Conservation (phyloP, 1,284 basidiomycete species). For the Cryptococcus hybrid region DNA sequence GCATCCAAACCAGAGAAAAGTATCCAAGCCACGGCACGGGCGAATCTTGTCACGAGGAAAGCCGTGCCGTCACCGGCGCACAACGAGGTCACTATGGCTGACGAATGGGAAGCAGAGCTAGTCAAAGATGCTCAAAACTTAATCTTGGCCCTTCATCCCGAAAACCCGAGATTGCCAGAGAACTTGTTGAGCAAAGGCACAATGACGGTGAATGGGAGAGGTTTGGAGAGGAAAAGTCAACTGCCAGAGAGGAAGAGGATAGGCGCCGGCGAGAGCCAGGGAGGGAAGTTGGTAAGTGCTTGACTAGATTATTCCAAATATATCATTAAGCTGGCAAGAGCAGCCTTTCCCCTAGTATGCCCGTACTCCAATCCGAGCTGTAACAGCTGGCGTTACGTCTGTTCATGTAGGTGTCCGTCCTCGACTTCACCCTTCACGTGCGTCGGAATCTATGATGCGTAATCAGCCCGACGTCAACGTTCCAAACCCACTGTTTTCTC, state of each 20-base stretch:
- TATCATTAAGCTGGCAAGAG: background rate
- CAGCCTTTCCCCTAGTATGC: conserved; percentile 36
- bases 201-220: conserved; percentile 28
- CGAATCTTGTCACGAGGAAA: background rate
- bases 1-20: background rate
- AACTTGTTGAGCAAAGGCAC: conserved; percentile 5
- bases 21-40: background rate
- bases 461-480: conserved; percentile 34
- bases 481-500: conserved; percentile 24
- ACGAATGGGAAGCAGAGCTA: conserved; percentile 17
- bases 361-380: conserved; percentile 30
- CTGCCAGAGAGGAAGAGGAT: conserved; percentile 27
- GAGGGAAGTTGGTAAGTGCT: conserved; percentile 28
- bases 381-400: conserved; percentile 31
- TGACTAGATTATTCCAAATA: background rate
- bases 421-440: conserved; percentile 29
- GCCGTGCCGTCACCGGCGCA: conserved; percentile 4
- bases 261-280: conserved; percentile 20
- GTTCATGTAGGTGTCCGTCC: conserved; percentile 39
- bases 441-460: conserved; percentile 19
- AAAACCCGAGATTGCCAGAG: conserved; percentile 1
- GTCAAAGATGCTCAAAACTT: conserved; percentile 8
- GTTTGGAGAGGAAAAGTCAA: conserved; percentile 21
- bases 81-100: conserved; percentile 5
- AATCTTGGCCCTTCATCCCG: background rate